A percentile compares a stretch with the other conserved stretches of the same genome.
Evolutionary conservation across 2,329 filamentous ascomycete genomes (phyloP).

Genomic region (Exutisphaerella laricina): DNA sequence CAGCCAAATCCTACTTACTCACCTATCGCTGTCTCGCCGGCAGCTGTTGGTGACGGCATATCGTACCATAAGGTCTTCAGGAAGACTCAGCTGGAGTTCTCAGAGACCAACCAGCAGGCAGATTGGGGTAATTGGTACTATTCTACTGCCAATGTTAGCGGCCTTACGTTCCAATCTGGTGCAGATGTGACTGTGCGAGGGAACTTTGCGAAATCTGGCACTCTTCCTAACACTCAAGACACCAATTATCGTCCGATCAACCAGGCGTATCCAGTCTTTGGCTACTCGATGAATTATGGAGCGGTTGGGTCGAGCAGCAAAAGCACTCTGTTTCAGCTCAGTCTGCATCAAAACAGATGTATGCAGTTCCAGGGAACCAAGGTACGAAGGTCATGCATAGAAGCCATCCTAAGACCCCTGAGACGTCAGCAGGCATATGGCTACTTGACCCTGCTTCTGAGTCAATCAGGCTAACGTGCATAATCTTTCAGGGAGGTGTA

Average conservation of each 20-base stretch:
- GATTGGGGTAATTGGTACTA: constrained; percentile 37
- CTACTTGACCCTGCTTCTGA: no score
- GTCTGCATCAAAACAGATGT: constrained; percentile 46
- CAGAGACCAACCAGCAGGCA: constrained; percentile 42
- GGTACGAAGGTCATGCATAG: no score
- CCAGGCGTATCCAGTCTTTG: constrained; percentile 48
- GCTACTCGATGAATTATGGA: constrained; percentile 48
- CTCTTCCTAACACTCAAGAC: constrained; percentile 42
- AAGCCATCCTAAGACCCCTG: no score
- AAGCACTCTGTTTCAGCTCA: constrained; percentile 46
- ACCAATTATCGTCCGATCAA: constrained; percentile 46
- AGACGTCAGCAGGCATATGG: no score
- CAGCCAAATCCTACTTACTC: constrained; percentile 4
- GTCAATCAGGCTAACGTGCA: no score
- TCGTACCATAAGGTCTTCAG: constrained; percentile 29
- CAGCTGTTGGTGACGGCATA: constrained; percentile 13
- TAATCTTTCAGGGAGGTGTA: no score
- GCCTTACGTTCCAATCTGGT: constrained; percentile 46
- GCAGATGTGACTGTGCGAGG: constrained; percentile 42
- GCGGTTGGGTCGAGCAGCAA: constrained; percentile 35
- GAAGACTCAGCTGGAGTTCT: constrained; percentile 37
- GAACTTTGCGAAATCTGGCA: constrained; percentile 39
- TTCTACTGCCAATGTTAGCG: constrained; percentile 40
- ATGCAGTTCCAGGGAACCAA: constrained; percentile 43
- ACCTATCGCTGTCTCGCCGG: not conserved